Percentiles rank a stretch among this genome's conserved stretches.
Conservation (phyloP, 805 yeast species). For the Monosporozyma yasuniensis region DNA sequence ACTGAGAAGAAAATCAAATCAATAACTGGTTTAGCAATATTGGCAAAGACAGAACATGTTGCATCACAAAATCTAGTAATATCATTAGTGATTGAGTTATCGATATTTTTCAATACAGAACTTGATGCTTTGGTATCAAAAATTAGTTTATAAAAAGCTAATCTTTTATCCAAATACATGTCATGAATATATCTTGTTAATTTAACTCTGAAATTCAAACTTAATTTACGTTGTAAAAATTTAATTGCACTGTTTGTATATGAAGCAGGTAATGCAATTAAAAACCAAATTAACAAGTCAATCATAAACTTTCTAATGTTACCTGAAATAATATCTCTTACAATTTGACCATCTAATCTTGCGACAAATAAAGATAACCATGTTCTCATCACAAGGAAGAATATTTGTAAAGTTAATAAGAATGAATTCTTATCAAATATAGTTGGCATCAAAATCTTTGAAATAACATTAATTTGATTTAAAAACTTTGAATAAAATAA, state of each 20-base stretch:
- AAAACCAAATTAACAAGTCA: conserved; percentile 78
- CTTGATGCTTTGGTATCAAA: conserved; percentile 42
- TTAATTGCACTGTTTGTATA: conserved; percentile 87
- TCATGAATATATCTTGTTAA: conserved; percentile 83
- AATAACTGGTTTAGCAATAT: conserved; percentile 83
- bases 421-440: conserved; percentile 58
- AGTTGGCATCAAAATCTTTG: conserved; percentile 76
- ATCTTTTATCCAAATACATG: conserved; percentile 67
- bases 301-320: conserved; percentile 63
- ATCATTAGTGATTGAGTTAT: conserved; percentile 75
- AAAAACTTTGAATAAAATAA: conserved; percentile 54
- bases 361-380: conserved; percentile 83
- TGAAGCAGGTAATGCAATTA: conserved; percentile 87
- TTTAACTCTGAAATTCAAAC: conserved; percentile 77
- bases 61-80: conserved; percentile 72
- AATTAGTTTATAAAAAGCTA: conserved; percentile 76
- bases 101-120: conserved; percentile 54
- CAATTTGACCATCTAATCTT: conserved; percentile 84
- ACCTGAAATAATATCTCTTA: conserved; percentile 77
- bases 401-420: conserved; percentile 58
- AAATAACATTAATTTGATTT: conserved; percentile 63
- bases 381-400: conserved; percentile 70
- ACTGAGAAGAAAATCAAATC: conserved; percentile 78
- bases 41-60: conserved; percentile 73
- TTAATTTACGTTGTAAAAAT: conserved; percentile 63